Percentiles rank a stretch among this genome's conserved stretches.
phyloP scores from a whole-genome alignment of 2,329 filamentous ascomycete species.

The Apiospora saccharicola region DNA sequence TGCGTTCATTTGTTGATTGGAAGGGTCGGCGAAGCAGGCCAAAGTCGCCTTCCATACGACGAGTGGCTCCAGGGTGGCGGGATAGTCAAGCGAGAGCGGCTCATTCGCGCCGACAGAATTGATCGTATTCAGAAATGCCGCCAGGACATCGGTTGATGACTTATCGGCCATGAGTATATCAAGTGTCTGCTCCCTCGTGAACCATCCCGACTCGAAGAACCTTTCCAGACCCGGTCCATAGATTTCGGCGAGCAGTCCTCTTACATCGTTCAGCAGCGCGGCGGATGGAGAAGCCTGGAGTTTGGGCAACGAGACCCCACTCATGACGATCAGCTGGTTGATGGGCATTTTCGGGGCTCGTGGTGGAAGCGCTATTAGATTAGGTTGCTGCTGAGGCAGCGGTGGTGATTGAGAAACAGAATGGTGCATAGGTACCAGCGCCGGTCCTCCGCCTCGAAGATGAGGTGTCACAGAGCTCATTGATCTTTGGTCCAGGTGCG shows the following conservation, averaged over 20 bases:
- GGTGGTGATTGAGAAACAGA: neutral
- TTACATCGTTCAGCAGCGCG: conserved; percentile 69
- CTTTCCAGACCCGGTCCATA: conserved; percentile 78
- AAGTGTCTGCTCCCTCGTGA: conserved; percentile 57
- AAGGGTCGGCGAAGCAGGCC: conserved; percentile 55
- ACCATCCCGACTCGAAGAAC: conserved; percentile 88
- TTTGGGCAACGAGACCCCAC: conserved; percentile 66
- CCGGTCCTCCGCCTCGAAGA: conserved; percentile 59
- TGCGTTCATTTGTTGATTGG: conserved; percentile 45
- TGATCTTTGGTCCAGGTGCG: conserved; percentile 39
- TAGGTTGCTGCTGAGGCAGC: conserved; percentile 22
- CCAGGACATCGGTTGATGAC: conserved; percentile 70
- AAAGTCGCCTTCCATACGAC: conserved; percentile 64
- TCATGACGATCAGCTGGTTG: conserved; percentile 72
- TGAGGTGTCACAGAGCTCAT: conserved; percentile 48
- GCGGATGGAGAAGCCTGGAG: conserved; percentile 60
- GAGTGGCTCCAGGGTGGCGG: conserved; percentile 62
- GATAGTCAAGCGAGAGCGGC: conserved; percentile 59
- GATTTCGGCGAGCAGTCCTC: conserved; percentile 75
- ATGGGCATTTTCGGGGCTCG: conserved; percentile 67
- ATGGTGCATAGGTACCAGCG: neutral
- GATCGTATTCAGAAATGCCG: conserved; percentile 67
- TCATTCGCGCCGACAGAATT: conserved; percentile 58
- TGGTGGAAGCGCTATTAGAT: conserved; percentile 45
- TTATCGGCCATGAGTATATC: conserved; percentile 59